A percentile compares a stretch with the other conserved stretches of the same genome.
Conservation (phyloP, 257 asterid species). For the Dorcoceras hygrometricum region DNA sequence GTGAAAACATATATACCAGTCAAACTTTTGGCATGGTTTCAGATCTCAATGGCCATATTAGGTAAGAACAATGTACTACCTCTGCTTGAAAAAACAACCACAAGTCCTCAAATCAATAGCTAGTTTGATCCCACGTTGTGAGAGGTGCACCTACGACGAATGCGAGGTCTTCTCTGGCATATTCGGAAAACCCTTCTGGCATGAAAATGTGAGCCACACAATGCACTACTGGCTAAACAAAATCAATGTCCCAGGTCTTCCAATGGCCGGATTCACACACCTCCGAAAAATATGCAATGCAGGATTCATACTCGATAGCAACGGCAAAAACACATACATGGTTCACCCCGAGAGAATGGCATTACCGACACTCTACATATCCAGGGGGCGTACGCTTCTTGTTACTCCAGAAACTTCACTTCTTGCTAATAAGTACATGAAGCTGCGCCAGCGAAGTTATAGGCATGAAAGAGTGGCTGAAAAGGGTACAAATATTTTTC, state of each 20-base stretch:
- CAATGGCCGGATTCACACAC: constrained; percentile 60
- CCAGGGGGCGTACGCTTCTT: constrained; percentile 44
- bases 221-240: constrained; percentile 47
- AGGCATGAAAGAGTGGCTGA: constrained; percentile 54
- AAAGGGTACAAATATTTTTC: constrained; percentile 18
- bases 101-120: constrained; percentile 37
- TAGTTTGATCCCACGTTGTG: constrained; percentile 44
- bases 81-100: not conserved
- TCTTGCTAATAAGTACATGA: constrained; percentile 57
- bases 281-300: constrained; percentile 42
- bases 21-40: not conserved
- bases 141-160: constrained; percentile 49
- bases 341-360: constrained; percentile 54
- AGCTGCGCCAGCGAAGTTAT: constrained; percentile 48
- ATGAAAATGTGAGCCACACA: constrained; percentile 39
- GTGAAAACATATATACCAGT: too few species aligned
- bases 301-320: constrained; percentile 43
- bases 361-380: constrained; percentile 45
- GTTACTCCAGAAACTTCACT: constrained; percentile 50
- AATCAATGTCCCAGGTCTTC: constrained; percentile 29
- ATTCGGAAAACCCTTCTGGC: constrained; percentile 57
- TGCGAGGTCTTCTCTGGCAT: constrained; percentile 58
- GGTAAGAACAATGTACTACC: not conserved
- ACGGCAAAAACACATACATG: constrained; percentile 38
- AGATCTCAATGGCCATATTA: not conserved